phyloP scores from a whole-genome alignment of 345 rosid species.

The Pugionium dolabratum region DNA sequence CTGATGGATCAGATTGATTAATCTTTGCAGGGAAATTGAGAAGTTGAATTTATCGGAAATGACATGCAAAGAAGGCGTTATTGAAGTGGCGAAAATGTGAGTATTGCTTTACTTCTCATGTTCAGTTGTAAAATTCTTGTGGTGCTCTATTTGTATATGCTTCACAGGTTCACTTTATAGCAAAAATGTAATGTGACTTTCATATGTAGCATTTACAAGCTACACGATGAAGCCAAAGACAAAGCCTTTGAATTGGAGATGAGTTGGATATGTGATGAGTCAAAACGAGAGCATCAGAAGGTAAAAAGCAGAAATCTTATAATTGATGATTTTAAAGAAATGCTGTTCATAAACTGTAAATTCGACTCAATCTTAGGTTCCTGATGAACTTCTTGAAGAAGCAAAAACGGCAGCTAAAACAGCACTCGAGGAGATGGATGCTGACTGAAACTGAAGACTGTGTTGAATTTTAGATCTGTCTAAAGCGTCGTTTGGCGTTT shows the following conservation, averaged over 20 bases:
- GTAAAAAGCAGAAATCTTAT: constrained; percentile 36
- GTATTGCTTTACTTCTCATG: constrained; percentile 34
- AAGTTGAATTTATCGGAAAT: constrained; percentile 90
- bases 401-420: constrained; percentile 85
- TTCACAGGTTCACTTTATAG: not conserved
- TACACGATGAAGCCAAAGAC: constrained; percentile 98
- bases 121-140: not conserved
- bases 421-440: constrained; percentile 98
- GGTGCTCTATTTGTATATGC: no score
- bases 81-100: constrained; percentile 96
- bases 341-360: not conserved
- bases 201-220: constrained; percentile 76
- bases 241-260: constrained; percentile 94
- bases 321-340: not conserved
- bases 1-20: constrained; percentile 10
- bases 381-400: constrained; percentile 84
- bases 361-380: constrained; percentile 57
- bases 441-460: constrained; percentile 52
- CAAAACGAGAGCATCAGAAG: constrained; percentile 86
- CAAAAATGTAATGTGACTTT: constrained; percentile 8
- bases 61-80: constrained; percentile 94
- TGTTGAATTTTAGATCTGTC: constrained; percentile 20
- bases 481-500: not conserved
- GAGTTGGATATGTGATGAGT: constrained; percentile 98
- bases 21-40: constrained; percentile 78